Percentiles rank a stretch among this genome's conserved stretches.
Evolutionary conservation across 2,329 filamentous ascomycete species (phyloP).

Genomic region (Eutypa lata): DNA sequence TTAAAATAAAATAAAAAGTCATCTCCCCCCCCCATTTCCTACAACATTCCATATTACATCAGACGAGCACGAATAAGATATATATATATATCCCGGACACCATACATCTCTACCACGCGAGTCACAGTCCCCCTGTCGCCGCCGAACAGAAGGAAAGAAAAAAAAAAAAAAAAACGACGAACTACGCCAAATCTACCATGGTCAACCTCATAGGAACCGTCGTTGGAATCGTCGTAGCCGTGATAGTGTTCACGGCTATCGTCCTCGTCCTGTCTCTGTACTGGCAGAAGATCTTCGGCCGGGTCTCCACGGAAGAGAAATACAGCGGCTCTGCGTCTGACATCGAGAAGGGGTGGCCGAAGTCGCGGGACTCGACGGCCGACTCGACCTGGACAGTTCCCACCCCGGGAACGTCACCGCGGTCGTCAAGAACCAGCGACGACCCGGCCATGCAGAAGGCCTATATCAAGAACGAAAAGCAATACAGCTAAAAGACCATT

Average conservation of each 20-base stretch:
- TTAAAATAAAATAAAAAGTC: neutral
- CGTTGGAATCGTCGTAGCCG: neutral
- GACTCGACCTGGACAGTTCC: neutral
- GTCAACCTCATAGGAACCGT: neutral
- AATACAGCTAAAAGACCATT: neutral
- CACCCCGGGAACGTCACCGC: neutral
- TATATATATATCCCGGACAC: too few species aligned
- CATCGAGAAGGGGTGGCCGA: neutral
- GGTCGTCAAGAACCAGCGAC: conserved; percentile 1
- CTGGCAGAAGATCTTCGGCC: conserved; percentile 1
- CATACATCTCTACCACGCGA: too few species aligned
- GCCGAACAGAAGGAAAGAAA: too few species aligned
- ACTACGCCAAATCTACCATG: neutral
- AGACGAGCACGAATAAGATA: too few species aligned
- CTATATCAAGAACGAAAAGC: neutral
- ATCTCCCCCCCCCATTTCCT: too few species aligned
- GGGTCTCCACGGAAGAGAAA: neutral
- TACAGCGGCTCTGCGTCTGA: neutral
- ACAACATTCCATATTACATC: too few species aligned
- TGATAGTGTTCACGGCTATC: neutral
- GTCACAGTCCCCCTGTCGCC: too few species aligned
- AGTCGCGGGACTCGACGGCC: neutral
- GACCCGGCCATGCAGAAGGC: conserved; percentile 5
- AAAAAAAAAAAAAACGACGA: neutral
- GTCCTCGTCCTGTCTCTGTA: neutral